Conservation (phyloP, 495 filamentous ascomycete genomes). For the Talaromyces stipitatus region DNA sequence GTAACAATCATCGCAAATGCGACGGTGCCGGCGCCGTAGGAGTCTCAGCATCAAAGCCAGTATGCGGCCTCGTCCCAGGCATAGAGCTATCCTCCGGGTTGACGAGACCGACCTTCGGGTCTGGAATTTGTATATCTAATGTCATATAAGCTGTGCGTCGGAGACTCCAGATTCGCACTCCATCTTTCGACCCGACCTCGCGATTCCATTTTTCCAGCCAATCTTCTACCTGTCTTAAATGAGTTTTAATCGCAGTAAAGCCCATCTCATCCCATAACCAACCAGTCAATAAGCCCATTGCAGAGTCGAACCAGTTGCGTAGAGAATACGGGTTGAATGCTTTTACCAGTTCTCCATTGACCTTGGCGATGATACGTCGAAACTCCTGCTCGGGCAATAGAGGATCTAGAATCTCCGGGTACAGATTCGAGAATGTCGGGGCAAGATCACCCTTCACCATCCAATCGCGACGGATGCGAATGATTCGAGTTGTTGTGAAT, state of each 20-base stretch:
- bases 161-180: constrained; percentile 67
- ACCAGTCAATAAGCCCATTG: constrained; percentile 70
- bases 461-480: constrained; percentile 87
- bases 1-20: constrained; percentile 1
- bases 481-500: constrained; percentile 72
- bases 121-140: constrained; percentile 78
- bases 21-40: neutral
- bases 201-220: constrained; percentile 79
- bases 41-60: constrained; percentile 10
- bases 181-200: constrained; percentile 46
- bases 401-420: constrained; percentile 90
- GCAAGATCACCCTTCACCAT: constrained; percentile 84
- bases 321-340: constrained; percentile 67
- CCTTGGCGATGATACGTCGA: constrained; percentile 62
- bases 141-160: constrained; percentile 83
- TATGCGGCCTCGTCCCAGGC: constrained; percentile 33
- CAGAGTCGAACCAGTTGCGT: constrained; percentile 66
- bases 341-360: constrained; percentile 64
- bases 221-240: constrained; percentile 56
- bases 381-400: constrained; percentile 75
- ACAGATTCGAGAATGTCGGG: constrained; percentile 86
- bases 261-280: constrained; percentile 94
- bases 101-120: constrained; percentile 59
- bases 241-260: constrained; percentile 59
- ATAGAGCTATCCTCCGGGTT: constrained; percentile 31